These are phyloP conservation scores for Phaeosphaeria sp. DNA, from an alignment of 2,329 filamentous ascomycete genomes.

Conservation along the genomic window DNA sequence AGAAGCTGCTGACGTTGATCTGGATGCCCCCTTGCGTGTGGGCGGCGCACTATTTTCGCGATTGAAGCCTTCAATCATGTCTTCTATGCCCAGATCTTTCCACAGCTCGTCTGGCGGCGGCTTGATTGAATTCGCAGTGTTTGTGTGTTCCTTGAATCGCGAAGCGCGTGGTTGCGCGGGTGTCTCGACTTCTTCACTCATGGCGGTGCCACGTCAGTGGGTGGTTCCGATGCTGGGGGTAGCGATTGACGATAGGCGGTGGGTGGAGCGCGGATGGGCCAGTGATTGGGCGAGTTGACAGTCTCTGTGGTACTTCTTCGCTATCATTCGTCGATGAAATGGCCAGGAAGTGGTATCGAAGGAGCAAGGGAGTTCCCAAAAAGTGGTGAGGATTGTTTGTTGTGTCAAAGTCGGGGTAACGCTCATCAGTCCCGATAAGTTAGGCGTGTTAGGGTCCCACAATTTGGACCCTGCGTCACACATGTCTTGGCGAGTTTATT, in stretches of 20 bases:
- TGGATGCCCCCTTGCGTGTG: conserved; percentile 10
- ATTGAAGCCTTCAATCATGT: conserved; percentile 32
- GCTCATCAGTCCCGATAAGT: conserved; percentile 1
- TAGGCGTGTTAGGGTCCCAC: too few species aligned
- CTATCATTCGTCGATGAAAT: neutral
- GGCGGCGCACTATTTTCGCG: conserved; percentile 30
- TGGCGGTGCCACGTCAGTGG: conserved; percentile 9
- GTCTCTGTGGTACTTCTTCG: neutral
- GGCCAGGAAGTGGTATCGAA: neutral
- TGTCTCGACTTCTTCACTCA: conserved; percentile 28
- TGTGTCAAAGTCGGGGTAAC: conserved; percentile 11
- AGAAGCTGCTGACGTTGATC: conserved; percentile 6
- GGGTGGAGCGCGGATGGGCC: neutral
- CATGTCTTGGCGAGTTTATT: conserved; percentile 18
- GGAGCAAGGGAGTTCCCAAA: neutral
- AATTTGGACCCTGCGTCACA: conserved; percentile 22
- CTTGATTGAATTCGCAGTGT: conserved; percentile 36
- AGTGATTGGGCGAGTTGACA: neutral
- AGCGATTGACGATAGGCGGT: neutral
- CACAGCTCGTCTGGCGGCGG: conserved; percentile 40
- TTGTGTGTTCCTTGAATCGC: conserved; percentile 40
- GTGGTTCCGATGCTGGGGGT: neutral
- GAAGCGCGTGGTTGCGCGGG: conserved; percentile 29
- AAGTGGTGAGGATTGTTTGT: conserved; percentile 9
- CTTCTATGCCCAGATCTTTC: conserved; percentile 33